Percentiles rank a stretch among this genome's conserved stretches.
Evolutionary conservation across 768 basidiomycete species (phyloP).

Genomic region (Leccinum truebloodii): DNA sequence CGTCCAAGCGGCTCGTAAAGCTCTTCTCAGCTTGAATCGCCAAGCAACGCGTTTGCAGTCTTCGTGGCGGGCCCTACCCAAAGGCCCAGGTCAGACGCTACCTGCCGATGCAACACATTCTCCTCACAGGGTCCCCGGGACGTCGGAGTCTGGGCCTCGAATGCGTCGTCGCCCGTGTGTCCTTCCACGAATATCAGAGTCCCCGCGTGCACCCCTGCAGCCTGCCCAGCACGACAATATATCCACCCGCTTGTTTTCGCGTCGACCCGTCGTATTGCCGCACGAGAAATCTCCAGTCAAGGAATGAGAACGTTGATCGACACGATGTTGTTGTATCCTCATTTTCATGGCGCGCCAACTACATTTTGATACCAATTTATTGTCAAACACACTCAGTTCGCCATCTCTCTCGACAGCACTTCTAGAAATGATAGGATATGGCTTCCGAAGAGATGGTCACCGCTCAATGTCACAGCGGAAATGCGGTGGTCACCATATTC

Average conservation of each 20-base stretch:
- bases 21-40: conserved; percentile 12
- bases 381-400: not conserved
- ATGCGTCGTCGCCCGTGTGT: not conserved
- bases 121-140: not conserved
- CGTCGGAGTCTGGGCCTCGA: not conserved
- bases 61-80: conserved; percentile 14
- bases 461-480: too few relatives aligned
- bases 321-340: not conserved
- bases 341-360: not conserved
- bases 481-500: too few relatives aligned
- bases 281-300: not conserved
- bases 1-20: conserved; percentile 24
- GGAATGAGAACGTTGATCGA: not conserved
- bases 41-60: conserved; percentile 14
- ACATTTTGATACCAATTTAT: not conserved
- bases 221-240: not conserved
- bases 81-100: not conserved
- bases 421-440: too few relatives aligned
- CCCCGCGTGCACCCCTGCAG: not conserved
- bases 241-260: conserved; percentile 4
- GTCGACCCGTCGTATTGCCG: conserved; percentile 3
- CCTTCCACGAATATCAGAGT: not conserved
- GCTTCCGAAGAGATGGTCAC: too few relatives aligned
- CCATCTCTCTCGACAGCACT: not conserved
- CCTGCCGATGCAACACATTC: not conserved